phyloP scores from a whole-genome alignment of 2,329 filamentous ascomycete genomes.

The Fusarium praegraminearum region DNA sequence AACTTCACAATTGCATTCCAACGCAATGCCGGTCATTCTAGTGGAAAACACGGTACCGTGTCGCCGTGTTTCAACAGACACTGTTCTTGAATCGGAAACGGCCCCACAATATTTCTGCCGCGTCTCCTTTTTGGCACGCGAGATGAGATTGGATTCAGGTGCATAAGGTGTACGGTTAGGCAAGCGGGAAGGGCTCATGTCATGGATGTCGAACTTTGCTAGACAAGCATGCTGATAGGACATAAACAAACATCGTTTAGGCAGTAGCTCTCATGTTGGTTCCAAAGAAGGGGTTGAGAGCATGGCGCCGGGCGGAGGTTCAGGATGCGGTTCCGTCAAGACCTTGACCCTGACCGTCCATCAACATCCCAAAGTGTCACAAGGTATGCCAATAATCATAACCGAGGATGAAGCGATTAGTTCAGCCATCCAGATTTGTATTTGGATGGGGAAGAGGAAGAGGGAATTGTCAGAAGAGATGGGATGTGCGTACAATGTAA shows the following conservation, averaged over 20 bases:
- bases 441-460: background rate
- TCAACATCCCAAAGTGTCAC: constrained; percentile 17
- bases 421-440: background rate
- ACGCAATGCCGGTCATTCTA: background rate
- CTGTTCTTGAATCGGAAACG: background rate
- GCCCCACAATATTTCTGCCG: background rate
- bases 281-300: no score
- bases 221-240: background rate
- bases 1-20: background rate
- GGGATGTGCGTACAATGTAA: background rate
- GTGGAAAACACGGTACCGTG: background rate
- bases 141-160: no score
- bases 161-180: no score
- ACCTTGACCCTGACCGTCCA: constrained; percentile 32
- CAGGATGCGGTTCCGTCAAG: constrained; percentile 28
- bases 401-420: constrained; percentile 13
- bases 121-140: no score
- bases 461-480: background rate
- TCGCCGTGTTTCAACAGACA: background rate
- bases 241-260: background rate
- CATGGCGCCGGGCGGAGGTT: constrained; percentile 20
- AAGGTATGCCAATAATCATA: constrained; percentile 4
- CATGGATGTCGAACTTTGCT: no score
- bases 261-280: no score
- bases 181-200: no score